A percentile compares a stretch with the other conserved stretches of the same genome.
Evolutionary conservation across 139 green algal species (phyloP).

Genomic region (Chara braunii): DNA sequence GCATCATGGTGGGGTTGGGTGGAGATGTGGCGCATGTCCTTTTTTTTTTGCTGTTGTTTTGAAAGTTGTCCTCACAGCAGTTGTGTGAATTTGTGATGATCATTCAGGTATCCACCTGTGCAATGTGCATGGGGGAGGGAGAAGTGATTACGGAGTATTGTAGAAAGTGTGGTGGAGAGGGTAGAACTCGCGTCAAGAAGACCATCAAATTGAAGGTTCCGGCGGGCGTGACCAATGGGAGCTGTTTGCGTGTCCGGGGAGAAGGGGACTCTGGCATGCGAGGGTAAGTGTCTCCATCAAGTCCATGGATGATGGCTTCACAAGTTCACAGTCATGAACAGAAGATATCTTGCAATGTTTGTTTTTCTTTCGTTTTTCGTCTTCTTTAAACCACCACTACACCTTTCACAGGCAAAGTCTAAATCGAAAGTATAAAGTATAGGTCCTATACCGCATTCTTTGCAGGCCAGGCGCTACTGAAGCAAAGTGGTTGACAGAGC

Average conservation of each 20-base stretch:
- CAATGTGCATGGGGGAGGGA: constrained; percentile 42
- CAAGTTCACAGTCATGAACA: too few relatives aligned
- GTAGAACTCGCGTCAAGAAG: constrained; percentile 77
- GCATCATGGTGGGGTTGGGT: too few relatives aligned
- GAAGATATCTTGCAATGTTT: too few relatives aligned
- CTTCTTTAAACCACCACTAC: too few relatives aligned
- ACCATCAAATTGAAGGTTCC: constrained; percentile 68
- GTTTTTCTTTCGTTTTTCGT: too few relatives aligned
- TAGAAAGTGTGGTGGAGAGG: constrained; percentile 80
- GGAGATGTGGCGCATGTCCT: too few relatives aligned
- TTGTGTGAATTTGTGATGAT: not conserved
- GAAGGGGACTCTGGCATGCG: constrained; percentile 57
- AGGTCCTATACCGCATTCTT: too few relatives aligned
- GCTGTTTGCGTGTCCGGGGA: constrained; percentile 68
- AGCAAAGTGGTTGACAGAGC: too few relatives aligned
- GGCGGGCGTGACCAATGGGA: constrained; percentile 75
- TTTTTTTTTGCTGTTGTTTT: not conserved
- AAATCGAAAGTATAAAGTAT: too few relatives aligned
- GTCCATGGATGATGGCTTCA: too few relatives aligned
- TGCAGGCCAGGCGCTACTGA: too few relatives aligned
- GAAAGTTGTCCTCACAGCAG: not conserved
- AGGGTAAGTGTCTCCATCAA: constrained; percentile 14
- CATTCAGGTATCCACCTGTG: constrained; percentile 41
- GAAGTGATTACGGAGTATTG: constrained; percentile 61
- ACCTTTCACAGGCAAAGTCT: too few relatives aligned